phyloP scores from a whole-genome alignment of 2,329 filamentous ascomycete genomes.

The Clarireedia hainanense region DNA sequence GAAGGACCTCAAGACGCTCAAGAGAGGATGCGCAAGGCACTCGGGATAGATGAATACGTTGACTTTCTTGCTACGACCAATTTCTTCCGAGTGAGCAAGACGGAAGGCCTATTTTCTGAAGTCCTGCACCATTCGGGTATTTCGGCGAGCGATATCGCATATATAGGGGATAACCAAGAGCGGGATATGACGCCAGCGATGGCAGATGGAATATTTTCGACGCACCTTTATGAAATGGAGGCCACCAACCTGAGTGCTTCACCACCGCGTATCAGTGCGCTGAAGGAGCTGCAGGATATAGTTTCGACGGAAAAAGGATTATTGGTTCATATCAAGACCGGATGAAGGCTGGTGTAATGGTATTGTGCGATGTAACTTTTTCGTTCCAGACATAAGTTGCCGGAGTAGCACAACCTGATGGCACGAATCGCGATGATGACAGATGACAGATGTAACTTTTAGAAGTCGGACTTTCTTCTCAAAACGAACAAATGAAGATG shows the following conservation, averaged over 20 bases:
- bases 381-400: no score
- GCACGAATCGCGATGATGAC: no score
- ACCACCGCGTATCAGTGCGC: background rate
- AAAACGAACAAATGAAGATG: no score
- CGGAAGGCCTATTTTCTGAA: background rate
- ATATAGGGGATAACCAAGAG: background rate
- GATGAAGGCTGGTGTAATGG: no score
- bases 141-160: background rate
- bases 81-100: background rate
- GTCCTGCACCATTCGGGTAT: background rate
- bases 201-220: background rate
- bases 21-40: background rate
- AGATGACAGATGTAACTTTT: no score
- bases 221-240: background rate
- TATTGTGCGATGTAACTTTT: no score
- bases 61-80: background rate
- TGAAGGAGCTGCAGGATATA: background rate
- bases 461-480: no score
- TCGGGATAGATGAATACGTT: background rate
- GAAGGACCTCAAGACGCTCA: background rate
- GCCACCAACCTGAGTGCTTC: background rate
- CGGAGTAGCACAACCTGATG: no score
- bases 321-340: no score
- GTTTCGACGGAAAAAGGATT: background rate
- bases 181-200: background rate